These are phyloP conservation scores for Hericium erinaceus DNA, from an alignment of 768 basidiomycete genomes.

Conservation along the genomic window DNA sequence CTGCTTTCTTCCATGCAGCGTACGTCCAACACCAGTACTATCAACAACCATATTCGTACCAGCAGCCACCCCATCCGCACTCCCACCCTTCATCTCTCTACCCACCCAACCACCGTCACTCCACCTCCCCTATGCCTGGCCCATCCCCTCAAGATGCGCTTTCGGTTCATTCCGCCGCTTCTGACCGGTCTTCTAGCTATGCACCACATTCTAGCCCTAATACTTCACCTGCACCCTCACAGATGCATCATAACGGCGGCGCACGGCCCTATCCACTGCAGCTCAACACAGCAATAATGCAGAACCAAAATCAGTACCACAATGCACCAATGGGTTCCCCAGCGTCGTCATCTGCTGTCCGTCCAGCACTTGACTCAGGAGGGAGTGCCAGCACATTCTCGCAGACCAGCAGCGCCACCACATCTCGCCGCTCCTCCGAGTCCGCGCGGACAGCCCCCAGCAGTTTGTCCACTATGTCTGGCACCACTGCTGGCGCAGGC, in stretches of 20 bases:
- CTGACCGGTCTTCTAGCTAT: constrained; percentile 19
- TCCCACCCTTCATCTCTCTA: too few species aligned
- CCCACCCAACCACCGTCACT: constrained; percentile 12
- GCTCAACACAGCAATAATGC: constrained; percentile 41
- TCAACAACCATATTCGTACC: not conserved
- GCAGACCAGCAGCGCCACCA: constrained; percentile 19
- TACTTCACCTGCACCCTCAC: not conserved
- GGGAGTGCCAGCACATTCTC: too few species aligned
- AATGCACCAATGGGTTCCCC: constrained; percentile 29
- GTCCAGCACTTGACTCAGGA: constrained; percentile 17
- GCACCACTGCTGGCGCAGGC: constrained; percentile 20
- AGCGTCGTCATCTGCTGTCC: constrained; percentile 17
- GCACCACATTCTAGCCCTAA: constrained; percentile 2
- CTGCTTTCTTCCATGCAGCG: not conserved
- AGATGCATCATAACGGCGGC: not conserved
- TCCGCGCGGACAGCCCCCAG: constrained; percentile 51
- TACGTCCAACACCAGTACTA: not conserved
- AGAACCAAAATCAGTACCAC: constrained; percentile 4
- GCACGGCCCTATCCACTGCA: constrained; percentile 44
- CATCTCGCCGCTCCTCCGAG: constrained; percentile 55
- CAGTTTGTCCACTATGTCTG: not conserved
- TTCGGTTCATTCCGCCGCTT: constrained; percentile 30
- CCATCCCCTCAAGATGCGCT: constrained; percentile 23
- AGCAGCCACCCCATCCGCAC: not conserved
- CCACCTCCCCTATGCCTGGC: constrained; percentile 2